phyloP scores from a whole-genome alignment of 371 early-diverging fungal genomes.

The Mortierella sp. region DNA sequence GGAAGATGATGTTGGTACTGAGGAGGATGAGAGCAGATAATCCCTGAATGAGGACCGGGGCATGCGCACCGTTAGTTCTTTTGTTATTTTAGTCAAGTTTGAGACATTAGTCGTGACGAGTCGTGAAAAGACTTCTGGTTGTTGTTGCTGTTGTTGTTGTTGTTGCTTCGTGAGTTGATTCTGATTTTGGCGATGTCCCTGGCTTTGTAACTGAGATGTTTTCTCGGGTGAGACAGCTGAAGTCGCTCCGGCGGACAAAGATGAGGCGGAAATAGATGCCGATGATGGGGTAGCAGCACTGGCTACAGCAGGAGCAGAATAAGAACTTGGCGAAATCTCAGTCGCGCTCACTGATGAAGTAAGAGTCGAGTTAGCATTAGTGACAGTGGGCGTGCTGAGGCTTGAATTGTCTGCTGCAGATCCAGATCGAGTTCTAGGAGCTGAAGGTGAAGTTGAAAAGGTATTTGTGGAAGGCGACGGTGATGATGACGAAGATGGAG shows the following conservation, averaged over 20 bases:
- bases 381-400: slow-evolving; percentile 3
- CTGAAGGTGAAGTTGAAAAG: slow-evolving; percentile 16
- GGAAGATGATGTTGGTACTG: slow-evolving; percentile 10
- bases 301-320: not conserved
- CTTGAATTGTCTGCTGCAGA: slow-evolving; percentile 17
- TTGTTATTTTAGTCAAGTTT: slow-evolving; percentile 47
- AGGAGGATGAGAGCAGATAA: slow-evolving; percentile 22
- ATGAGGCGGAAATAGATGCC: slow-evolving; percentile 1
- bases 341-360: slow-evolving; percentile 2
- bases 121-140: slow-evolving; percentile 47
- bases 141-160: slow-evolving; percentile 21
- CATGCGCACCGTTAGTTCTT: slow-evolving; percentile 50
- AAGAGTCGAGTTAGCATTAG: not conserved
- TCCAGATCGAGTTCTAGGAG: slow-evolving; percentile 14
- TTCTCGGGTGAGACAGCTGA: slow-evolving; percentile 8
- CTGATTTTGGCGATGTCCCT: slow-evolving; percentile 3
- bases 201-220: not conserved
- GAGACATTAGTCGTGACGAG: slow-evolving; percentile 49
- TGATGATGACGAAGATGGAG: slow-evolving; percentile 9
- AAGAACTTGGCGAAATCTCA: slow-evolving; percentile 4
- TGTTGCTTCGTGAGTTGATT: slow-evolving; percentile 4
- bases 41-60: slow-evolving; percentile 50
- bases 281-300: slow-evolving; percentile 4
- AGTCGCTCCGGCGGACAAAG: not conserved
- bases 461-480: slow-evolving; percentile 2